These are phyloP conservation scores for Stromatinia cepivora DNA, from an alignment of 2,329 filamentous ascomycete species.

Conservation along the genomic window DNA sequence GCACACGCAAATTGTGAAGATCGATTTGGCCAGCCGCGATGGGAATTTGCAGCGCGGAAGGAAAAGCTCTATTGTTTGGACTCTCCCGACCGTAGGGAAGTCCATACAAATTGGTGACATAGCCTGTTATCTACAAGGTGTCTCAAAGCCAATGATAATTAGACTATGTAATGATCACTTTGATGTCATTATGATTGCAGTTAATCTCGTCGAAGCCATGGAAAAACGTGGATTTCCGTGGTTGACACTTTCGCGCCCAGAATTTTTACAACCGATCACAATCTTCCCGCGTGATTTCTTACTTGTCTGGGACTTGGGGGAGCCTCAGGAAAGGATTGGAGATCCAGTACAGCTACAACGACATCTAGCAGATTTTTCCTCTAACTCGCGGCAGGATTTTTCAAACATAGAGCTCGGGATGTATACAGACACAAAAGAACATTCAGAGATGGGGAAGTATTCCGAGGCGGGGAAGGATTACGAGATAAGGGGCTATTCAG, in stretches of 20 bases:
- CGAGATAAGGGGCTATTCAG: neutral
- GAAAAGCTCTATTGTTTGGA: rapidly evolving
- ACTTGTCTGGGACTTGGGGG: neutral
- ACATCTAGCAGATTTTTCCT: too few relatives aligned
- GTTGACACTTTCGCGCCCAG: too few relatives aligned
- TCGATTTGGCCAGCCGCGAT: neutral
- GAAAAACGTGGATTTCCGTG: too few relatives aligned
- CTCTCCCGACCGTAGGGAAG: neutral
- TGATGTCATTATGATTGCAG: neutral
- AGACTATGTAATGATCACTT: neutral
- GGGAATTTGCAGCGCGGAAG: rapidly evolving
- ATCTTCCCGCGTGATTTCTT: rapidly evolving
- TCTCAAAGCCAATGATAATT: neutral
- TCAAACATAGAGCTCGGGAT: neutral
- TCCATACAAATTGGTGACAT: neutral
- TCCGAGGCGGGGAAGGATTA: neutral
- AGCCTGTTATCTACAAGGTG: neutral
- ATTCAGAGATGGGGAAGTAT: neutral
- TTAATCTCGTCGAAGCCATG: neutral
- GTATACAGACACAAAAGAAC: neutral
- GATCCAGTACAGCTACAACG: too few relatives aligned
- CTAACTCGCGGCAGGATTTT: neutral
- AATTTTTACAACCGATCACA: too few relatives aligned
- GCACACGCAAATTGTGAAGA: neutral
- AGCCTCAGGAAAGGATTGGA: neutral